These are phyloP conservation scores for Podosphaera fusca DNA, from an alignment of 2,329 filamentous ascomycete species.

Conservation along the genomic window DNA sequence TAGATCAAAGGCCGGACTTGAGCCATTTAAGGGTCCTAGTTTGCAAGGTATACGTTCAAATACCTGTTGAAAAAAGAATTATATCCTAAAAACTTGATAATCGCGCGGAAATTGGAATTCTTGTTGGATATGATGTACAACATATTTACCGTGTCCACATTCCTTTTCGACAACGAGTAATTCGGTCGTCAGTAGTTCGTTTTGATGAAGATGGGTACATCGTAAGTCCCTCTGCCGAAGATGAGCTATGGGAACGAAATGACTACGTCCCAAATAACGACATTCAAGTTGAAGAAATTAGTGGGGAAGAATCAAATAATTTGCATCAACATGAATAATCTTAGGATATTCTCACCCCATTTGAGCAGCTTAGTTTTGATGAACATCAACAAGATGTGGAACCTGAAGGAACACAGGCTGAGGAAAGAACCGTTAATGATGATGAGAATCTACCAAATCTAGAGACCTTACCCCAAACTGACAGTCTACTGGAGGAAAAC, in stretches of 20 bases:
- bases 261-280: too few relatives aligned
- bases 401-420: background rate
- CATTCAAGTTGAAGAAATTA: constrained; percentile 1
- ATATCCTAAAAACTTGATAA: background rate
- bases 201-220: background rate
- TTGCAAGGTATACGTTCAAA: background rate
- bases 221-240: too few relatives aligned
- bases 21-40: background rate
- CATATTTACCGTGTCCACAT: background rate
- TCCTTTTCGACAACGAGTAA: background rate
- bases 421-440: background rate
- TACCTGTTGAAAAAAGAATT: background rate
- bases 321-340: background rate
- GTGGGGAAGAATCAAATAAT: background rate
- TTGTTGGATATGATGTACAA: background rate
- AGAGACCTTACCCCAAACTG: too few relatives aligned
- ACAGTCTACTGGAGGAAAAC: too few relatives aligned
- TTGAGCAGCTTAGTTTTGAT: constrained; percentile 1
- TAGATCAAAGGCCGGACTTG: background rate
- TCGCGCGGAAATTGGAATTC: background rate
- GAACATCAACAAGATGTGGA: background rate
- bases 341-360: background rate
- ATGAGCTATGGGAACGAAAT: too few relatives aligned
- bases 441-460: background rate
- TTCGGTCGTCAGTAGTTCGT: background rate